phyloP scores from a whole-genome alignment of 2,329 filamentous ascomycete species.

The Aspergillus sp. region DNA sequence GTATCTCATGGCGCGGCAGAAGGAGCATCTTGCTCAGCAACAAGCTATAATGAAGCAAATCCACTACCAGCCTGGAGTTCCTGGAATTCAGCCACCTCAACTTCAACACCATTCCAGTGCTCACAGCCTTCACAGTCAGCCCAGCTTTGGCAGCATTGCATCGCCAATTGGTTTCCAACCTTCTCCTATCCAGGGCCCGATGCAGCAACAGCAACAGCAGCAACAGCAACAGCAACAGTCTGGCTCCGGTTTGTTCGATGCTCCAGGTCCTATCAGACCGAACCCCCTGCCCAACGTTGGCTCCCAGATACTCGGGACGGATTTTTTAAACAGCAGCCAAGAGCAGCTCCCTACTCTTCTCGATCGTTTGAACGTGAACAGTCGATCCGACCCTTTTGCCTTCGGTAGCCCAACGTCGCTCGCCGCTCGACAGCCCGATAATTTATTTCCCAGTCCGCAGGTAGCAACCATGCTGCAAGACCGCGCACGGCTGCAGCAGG shows the following conservation, averaged over 20 bases:
- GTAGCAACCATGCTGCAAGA: conserved; percentile 62
- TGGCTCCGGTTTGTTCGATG: conserved; percentile 71
- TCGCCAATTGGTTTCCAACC: conserved; percentile 74
- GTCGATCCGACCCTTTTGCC: conserved; percentile 50
- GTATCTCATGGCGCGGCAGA: conserved; percentile 92
- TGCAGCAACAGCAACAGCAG: conserved; percentile 52
- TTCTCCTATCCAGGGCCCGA: conserved; percentile 58
- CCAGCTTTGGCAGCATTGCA: conserved; percentile 91
- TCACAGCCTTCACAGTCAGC: conserved; percentile 94
- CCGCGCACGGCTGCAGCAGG: conserved; percentile 59
- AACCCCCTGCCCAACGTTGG: conserved; percentile 40
- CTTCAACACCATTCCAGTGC: conserved; percentile 93
- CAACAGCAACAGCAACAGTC: conserved; percentile 50
- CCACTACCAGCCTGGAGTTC: conserved; percentile 57
- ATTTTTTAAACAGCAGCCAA: conserved; percentile 60
- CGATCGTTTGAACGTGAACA: conserved; percentile 61
- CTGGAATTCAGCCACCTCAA: conserved; percentile 55
- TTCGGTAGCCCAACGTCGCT: conserved; percentile 50
- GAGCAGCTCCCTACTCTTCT: conserved; percentile 69
- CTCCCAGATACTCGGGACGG: conserved; percentile 45
- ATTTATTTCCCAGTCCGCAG: conserved; percentile 54
- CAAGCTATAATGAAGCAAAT: conserved; percentile 75
- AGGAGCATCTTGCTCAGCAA: conserved; percentile 86
- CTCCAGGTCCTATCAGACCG: conserved; percentile 41
- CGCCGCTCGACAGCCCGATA: conserved; percentile 45